These are phyloP conservation scores for Exserohilum turcica DNA, from an alignment of 2,329 filamentous ascomycete genomes.

Conservation along the genomic window DNA sequence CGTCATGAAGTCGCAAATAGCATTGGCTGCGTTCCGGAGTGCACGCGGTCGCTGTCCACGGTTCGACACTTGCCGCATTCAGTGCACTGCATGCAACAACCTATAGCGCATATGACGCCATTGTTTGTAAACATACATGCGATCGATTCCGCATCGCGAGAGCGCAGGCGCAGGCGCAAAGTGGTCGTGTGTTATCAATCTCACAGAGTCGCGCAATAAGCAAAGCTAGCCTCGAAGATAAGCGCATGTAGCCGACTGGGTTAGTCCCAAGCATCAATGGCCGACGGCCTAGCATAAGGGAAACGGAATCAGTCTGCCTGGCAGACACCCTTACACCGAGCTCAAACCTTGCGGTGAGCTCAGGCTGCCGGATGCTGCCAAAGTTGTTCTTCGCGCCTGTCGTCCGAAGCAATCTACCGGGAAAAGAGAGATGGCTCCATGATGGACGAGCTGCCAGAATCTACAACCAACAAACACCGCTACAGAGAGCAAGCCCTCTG, in stretches of 20 bases:
- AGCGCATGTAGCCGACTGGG: conserved; percentile 73
- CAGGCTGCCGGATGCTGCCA: conserved; percentile 61
- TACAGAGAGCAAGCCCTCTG: conserved; percentile 38
- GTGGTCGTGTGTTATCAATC: neutral
- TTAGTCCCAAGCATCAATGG: conserved; percentile 87
- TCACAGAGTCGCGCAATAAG: neutral
- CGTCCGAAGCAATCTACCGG: conserved; percentile 77
- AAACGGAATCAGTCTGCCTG: conserved; percentile 51
- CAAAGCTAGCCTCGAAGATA: neutral
- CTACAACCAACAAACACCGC: conserved; percentile 70
- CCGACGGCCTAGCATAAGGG: conserved; percentile 90
- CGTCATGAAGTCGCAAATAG: neutral
- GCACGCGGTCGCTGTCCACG: neutral
- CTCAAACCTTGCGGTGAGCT: conserved; percentile 46
- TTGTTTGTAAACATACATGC: neutral
- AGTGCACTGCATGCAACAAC: neutral
- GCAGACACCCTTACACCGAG: conserved; percentile 42
- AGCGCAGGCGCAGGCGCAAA: neutral
- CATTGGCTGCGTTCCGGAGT: neutral
- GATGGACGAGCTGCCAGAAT: conserved; percentile 82
- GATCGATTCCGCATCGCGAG: neutral
- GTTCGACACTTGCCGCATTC: neutral
- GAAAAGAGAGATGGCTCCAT: conserved; percentile 71
- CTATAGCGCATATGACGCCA: neutral
- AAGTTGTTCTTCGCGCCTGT: conserved; percentile 87